Conservation (phyloP, 805 yeast genomes). For the Sungouiella blattae region DNA sequence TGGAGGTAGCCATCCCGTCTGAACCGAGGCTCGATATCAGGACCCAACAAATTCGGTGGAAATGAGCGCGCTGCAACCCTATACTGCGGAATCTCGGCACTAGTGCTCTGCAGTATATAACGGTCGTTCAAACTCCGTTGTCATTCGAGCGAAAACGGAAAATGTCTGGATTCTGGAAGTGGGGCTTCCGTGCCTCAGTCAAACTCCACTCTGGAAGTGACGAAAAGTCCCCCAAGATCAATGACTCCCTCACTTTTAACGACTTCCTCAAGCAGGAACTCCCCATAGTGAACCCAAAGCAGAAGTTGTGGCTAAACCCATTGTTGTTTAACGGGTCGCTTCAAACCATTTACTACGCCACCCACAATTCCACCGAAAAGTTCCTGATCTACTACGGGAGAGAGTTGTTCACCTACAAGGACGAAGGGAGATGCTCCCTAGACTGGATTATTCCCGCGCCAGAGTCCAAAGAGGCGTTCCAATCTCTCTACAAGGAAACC, state of each 20-base stretch:
- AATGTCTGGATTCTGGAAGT: conserved; percentile 18
- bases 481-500: conserved; percentile 22
- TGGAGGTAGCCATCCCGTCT: too few relatives aligned
- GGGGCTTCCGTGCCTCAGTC: conserved; percentile 39
- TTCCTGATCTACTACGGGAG: conserved; percentile 73
- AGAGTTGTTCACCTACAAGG: conserved; percentile 52
- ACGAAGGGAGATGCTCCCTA: conserved; percentile 70
- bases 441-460: conserved; percentile 60
- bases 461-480: conserved; percentile 24
- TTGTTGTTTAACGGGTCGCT: conserved; percentile 65
- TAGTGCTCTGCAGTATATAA: too few relatives aligned
- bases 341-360: conserved; percentile 71
- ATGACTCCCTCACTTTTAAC: conserved; percentile 5
- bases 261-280: conserved; percentile 13
- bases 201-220: conserved; percentile 21
- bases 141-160: too few relatives aligned
- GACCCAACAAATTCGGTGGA: too few relatives aligned
- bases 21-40: too few relatives aligned
- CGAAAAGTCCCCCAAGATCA: conserved; percentile 13
- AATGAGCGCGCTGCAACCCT: too few relatives aligned
- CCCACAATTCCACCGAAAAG: conserved; percentile 46
- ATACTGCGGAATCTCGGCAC: too few relatives aligned
- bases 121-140: too few relatives aligned
- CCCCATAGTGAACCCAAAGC: conserved; percentile 20
- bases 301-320: conserved; percentile 57